Base-by-base conservation (phyloP, 441 rosid species). In the Croton setiger region DNA sequence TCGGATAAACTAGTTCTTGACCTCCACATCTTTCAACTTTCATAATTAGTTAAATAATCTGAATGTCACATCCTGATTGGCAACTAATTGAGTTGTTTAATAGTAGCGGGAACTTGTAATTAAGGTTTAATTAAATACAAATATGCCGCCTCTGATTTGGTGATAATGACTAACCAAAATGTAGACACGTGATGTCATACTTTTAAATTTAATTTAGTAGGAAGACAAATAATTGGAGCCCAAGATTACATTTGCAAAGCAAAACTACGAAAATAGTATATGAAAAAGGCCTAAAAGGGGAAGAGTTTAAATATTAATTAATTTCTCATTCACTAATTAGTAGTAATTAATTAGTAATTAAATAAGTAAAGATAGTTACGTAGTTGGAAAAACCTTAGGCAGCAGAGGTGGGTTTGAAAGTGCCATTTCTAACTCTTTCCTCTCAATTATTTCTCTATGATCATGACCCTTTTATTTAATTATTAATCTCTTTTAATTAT, bases 381-480 rank as follows among this genome's bases (percentile, higher is more conserved):
- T 78, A 69, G 23, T 74, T 76, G 75, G 60, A 57, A 66, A 63
- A 53, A 52, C 36, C 43, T 14, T 43, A 56, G 47, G 69, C 11
- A 52, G 27, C 54, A 9, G 39, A 14, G 58, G 69, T 57, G 64
- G 69, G 64, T 27, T 0, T 37, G 75, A 64, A 36, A 65, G 69
- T 3, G 5, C 60, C 70, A 65, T 65, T 72, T 72, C 69, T 56
- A 47, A 68, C 48, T 55, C 77, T 79, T 75, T 73, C 66, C 67
- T 60, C 75, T 78, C 85, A 74, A 81, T 81, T 49, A 81, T 82
- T 81, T 63, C 74, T 67, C 66, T 45, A 31, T 66, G 80, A 76
- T 63, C 41, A 14, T 60, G 79, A 73, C 83, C 59, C 20, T 12
- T 61, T 20, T 0, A 1, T 61, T 20, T 0, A 0, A 3, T 48